A percentile compares a stretch with the other conserved stretches of the same genome.
Evolutionary conservation across 768 basidiomycete genomes (phyloP).

Genomic region (Erythrobasidium yunnanense): DNA sequence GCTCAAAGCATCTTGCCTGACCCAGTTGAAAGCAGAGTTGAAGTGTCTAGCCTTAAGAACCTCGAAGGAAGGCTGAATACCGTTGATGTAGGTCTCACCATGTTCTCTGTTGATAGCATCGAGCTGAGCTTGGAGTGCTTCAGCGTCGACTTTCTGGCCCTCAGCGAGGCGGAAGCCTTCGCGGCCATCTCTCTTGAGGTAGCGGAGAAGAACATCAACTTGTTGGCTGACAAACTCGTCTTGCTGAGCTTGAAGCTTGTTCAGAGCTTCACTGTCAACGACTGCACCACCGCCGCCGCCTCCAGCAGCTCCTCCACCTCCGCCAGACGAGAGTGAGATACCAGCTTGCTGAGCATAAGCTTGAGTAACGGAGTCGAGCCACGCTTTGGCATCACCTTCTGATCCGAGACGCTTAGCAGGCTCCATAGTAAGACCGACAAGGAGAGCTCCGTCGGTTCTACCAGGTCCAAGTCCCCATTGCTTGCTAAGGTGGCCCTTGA

Average conservation of each 20-base stretch:
- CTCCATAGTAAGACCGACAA: constrained; percentile 83
- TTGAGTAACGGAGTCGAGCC: constrained; percentile 75
- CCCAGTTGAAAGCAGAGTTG: constrained; percentile 99
- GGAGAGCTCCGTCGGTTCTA: constrained; percentile 77
- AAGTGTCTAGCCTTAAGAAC: constrained; percentile 93
- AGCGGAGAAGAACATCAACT: constrained; percentile 92
- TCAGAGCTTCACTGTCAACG: constrained; percentile 96
- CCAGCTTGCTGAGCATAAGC: constrained; percentile 81
- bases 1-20: constrained; percentile 77
- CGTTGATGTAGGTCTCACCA: constrained; percentile 83
- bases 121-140: constrained; percentile 67
- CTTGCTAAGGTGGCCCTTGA: constrained; percentile 79
- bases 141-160: constrained; percentile 63
- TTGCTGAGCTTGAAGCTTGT: constrained; percentile 90
- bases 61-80: constrained; percentile 89
- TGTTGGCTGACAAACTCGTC: constrained; percentile 84
- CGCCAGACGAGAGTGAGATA: constrained; percentile 64
- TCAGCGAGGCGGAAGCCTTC: constrained; percentile 83
- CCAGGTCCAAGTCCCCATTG: constrained; percentile 87
- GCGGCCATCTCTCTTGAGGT: constrained; percentile 84
- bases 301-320: constrained; percentile 51
- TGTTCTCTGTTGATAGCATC: constrained; percentile 85
- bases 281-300: constrained; percentile 66
- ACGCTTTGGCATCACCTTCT: constrained; percentile 83
- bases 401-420: constrained; percentile 84